Percentiles rank a stretch among this genome's conserved stretches.
These are phyloP conservation scores for Candida endomychidarum DNA, from an alignment of 805 yeast genomes.

Conservation along the genomic window DNA sequence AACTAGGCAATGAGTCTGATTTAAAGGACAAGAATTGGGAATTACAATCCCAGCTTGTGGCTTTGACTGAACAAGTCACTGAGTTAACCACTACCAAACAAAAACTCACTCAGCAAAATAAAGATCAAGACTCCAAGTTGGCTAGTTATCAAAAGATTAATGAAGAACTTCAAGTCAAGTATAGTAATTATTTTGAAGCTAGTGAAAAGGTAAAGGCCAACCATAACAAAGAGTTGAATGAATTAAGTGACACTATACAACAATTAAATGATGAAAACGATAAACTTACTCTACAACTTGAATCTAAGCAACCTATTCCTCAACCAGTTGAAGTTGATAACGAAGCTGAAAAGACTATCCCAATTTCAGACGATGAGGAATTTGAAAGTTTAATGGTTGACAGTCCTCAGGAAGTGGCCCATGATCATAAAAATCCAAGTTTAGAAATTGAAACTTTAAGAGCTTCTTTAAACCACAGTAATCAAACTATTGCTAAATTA, in stretches of 20 bases:
- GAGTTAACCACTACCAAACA: conserved; percentile 41
- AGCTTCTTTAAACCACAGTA: conserved; percentile 64
- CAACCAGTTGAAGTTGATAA: not conserved
- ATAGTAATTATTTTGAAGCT: conserved; percentile 40
- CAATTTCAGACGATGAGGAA: conserved; percentile 17
- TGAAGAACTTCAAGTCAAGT: conserved; percentile 46
- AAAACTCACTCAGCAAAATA: conserved; percentile 32
- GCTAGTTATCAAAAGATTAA: conserved; percentile 42
- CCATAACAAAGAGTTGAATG: conserved; percentile 44
- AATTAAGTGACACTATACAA: conserved; percentile 50
- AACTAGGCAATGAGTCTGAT: conserved; percentile 44
- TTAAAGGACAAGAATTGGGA: conserved; percentile 66
- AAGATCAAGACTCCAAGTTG: conserved; percentile 32
- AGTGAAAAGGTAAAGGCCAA: conserved; percentile 34
- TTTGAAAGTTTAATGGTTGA: conserved; percentile 35
- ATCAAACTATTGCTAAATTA: conserved; percentile 59
- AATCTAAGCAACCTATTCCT: not conserved
- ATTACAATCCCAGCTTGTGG: conserved; percentile 53
- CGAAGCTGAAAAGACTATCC: not conserved
- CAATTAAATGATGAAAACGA: conserved; percentile 73
- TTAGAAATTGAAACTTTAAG: conserved; percentile 67
- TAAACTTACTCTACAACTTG: conserved; percentile 43
- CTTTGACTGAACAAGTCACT: conserved; percentile 43
- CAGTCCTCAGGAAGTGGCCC: conserved; percentile 23
- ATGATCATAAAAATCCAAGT: conserved; percentile 42